Percentiles rank a stretch among this genome's conserved stretches.
Evolutionary conservation across 208 protist species (phyloP).

Genomic region (Acanthamoeba rhysodes): DNA sequence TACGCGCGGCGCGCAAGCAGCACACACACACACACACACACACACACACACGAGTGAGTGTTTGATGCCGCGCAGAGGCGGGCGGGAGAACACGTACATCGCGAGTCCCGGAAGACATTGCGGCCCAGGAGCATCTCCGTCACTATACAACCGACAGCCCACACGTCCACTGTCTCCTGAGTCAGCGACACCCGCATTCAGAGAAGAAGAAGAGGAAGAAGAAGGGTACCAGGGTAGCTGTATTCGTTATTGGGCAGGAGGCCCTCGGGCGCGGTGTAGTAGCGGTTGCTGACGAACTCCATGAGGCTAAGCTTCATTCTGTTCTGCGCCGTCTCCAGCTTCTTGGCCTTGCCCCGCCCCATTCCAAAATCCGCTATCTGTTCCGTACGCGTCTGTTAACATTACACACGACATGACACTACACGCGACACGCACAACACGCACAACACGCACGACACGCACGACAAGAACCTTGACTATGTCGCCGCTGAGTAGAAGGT

Average conservation of each 20-base stretch:
- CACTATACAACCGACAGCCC: constrained; percentile 99
- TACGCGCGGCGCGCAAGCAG: neutral
- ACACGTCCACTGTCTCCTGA: constrained; percentile 96
- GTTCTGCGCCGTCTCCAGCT: neutral
- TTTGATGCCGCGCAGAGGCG: neutral
- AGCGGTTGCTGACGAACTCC: constrained; percentile 91
- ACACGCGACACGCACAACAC: too few species aligned
- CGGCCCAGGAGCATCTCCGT: constrained; percentile 96
- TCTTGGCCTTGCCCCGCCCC: constrained; percentile 75
- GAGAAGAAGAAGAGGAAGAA: neutral
- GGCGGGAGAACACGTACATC: constrained; percentile 88
- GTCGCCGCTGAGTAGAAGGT: neutral
- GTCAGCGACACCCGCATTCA: too few species aligned
- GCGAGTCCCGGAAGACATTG: constrained; percentile 94
- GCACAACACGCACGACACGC: too few species aligned
- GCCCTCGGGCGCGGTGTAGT: constrained; percentile 96
- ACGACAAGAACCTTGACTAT: neutral
- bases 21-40: neutral
- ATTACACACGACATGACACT: too few species aligned
- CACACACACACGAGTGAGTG: too few species aligned
- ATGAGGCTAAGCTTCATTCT: constrained; percentile 87
- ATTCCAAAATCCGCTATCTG: constrained; percentile 93
- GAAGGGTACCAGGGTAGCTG: constrained; percentile 79
- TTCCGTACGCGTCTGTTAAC: too few species aligned
- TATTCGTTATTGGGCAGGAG: constrained; percentile 96